phyloP scores from a whole-genome alignment of 2,329 filamentous ascomycete species.

The Leptographium wingfieldii region DNA sequence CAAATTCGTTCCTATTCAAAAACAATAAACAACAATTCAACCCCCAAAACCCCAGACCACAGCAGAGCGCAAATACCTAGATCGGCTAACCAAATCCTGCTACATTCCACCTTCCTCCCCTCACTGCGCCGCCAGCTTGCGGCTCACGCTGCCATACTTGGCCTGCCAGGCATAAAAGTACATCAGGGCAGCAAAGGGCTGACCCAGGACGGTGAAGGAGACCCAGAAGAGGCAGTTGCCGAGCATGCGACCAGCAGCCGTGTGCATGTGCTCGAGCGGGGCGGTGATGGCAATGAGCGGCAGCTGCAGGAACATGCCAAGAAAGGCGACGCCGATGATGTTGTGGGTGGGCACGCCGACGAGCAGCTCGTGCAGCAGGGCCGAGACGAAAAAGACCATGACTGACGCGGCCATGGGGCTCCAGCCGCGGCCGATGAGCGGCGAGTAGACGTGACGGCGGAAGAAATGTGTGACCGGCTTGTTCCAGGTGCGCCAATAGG shows the following conservation, averaged over 20 bases:
- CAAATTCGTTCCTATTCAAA: too few species aligned
- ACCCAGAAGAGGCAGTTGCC: slow-evolving; percentile 96
- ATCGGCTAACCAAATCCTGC: too few species aligned
- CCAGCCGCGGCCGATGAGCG: slow-evolving; percentile 75
- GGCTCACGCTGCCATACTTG: slow-evolving; percentile 79
- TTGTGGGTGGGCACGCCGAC: slow-evolving; percentile 94
- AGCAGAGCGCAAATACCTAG: too few species aligned
- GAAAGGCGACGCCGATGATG: slow-evolving; percentile 80
- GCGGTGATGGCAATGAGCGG: slow-evolving; percentile 75
- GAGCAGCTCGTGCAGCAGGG: slow-evolving; percentile 78
- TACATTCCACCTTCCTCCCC: too few species aligned
- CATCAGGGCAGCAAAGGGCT: slow-evolving; percentile 80
- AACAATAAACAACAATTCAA: too few species aligned
- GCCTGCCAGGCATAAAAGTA: slow-evolving; percentile 99
- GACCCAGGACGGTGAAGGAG: slow-evolving; percentile 87
- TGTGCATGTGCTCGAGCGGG: slow-evolving; percentile 65
- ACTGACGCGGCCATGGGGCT: slow-evolving; percentile 57
- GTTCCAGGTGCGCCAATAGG: slow-evolving; percentile 96
- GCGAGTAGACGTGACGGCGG: slow-evolving; percentile 84
- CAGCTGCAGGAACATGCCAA: slow-evolving; percentile 88
- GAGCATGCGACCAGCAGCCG: slow-evolving; percentile 61
- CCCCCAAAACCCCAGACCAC: too few species aligned
- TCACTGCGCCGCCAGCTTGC: slow-evolving; percentile 9
- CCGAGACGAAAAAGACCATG: slow-evolving; percentile 79
- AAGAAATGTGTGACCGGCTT: slow-evolving; percentile 96